A percentile compares a stretch with the other conserved stretches of the same genome.
Evolutionary conservation across 371 early-diverging fungal genomes (phyloP).

Genomic region (Lichtheimia ornata): DNA sequence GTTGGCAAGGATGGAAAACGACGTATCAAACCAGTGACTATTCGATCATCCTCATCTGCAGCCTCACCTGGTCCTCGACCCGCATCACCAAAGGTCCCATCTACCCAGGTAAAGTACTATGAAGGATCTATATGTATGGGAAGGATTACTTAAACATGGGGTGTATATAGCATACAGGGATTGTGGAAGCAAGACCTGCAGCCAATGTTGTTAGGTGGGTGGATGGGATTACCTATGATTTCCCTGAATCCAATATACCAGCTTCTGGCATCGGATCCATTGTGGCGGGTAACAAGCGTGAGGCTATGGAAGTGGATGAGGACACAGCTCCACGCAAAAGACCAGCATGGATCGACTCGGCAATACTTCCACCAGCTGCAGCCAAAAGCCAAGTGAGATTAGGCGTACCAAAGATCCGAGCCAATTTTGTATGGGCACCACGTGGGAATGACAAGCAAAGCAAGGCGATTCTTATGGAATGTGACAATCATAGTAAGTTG

Average conservation of each 20-base stretch:
- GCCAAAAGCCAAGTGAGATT: conserved; percentile 54
- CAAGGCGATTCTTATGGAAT: conserved; percentile 44
- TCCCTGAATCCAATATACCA: conserved; percentile 14
- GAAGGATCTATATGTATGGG: background rate
- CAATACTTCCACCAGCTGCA: conserved; percentile 46
- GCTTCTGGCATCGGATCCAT: conserved; percentile 26
- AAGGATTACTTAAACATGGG: background rate
- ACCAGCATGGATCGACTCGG: conserved; percentile 41
- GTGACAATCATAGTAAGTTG: conserved; percentile 43
- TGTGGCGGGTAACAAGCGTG: conserved; percentile 53
- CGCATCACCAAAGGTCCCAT: background rate
- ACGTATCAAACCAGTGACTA: conserved; percentile 70
- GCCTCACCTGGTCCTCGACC: background rate
- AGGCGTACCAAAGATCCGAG: conserved; percentile 55
- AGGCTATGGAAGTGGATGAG: conserved; percentile 16
- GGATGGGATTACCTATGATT: conserved; percentile 12
- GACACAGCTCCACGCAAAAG: conserved; percentile 12
- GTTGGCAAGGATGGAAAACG: conserved; percentile 78
- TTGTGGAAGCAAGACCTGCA: conserved; percentile 1
- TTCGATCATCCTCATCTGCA: conserved; percentile 6
- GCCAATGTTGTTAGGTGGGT: background rate
- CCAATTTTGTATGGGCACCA: conserved; percentile 35
- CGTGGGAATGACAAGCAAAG: conserved; percentile 21
- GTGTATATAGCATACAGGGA: background rate
- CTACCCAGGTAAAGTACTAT: background rate